Evolutionary conservation across 2,329 filamentous ascomycete genomes (phyloP).

Genomic region (Talaromyces sp.): DNA sequence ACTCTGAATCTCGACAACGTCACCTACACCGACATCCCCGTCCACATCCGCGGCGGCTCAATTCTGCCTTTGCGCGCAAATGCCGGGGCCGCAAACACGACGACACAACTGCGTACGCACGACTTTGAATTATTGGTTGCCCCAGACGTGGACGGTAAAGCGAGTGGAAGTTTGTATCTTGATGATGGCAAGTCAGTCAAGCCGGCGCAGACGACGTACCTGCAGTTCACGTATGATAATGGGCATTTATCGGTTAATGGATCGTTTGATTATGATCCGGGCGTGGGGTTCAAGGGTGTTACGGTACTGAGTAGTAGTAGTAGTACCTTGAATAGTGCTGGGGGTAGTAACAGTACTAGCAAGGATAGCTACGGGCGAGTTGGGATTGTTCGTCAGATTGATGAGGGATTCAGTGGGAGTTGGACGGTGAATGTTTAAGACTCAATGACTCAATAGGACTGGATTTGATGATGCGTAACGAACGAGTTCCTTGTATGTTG

Average conservation of each 20-base stretch:
- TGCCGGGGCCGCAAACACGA: constrained; percentile 55
- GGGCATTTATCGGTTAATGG: constrained; percentile 38
- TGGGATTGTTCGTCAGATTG: background rate
- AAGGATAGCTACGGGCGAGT: constrained; percentile 1
- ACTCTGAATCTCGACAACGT: constrained; percentile 46
- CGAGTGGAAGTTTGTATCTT: constrained; percentile 66
- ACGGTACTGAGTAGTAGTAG: constrained; percentile 49
- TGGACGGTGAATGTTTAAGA: constrained; percentile 3
- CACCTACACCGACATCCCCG: constrained; percentile 54
- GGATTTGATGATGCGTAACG: background rate
- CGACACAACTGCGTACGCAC: constrained; percentile 56
- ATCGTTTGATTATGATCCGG: constrained; percentile 25
- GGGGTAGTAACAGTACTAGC: background rate
- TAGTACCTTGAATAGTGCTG: background rate
- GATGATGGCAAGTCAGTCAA: constrained; percentile 71
- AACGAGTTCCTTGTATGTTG: background rate
- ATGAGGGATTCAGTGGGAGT: background rate
- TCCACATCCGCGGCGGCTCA: constrained; percentile 60
- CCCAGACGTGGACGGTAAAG: constrained; percentile 59
- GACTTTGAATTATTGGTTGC: constrained; percentile 71
- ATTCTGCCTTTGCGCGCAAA: constrained; percentile 54
- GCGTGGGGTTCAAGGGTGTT: constrained; percentile 31
- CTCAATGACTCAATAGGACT: background rate
- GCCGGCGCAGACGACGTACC: constrained; percentile 55
- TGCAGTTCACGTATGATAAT: constrained; percentile 55